Percentiles rank a stretch among this genome's conserved stretches.
These are phyloP conservation scores for Plasmodium malariae DNA, from an alignment of 169 alveolate species.

Conservation along the genomic window DNA sequence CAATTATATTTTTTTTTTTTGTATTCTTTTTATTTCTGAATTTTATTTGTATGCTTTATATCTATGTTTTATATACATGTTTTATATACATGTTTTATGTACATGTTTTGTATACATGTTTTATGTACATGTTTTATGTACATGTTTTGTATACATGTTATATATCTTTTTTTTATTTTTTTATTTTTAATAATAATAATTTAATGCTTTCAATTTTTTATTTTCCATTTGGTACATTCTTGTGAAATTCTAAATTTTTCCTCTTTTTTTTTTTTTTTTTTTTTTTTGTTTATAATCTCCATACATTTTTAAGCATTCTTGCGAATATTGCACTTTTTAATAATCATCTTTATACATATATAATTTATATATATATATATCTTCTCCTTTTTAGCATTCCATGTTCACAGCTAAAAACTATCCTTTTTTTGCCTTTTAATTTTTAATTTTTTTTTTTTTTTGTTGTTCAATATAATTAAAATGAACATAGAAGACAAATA, in stretches of 20 bases:
- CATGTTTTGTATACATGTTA: not conserved
- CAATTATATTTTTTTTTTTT: no score
- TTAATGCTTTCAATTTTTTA: not conserved
- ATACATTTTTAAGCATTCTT: conserved; percentile 15
- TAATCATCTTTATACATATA: no score
- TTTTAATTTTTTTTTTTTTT: not conserved
- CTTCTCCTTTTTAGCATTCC: no score
- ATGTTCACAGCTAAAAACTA: not conserved
- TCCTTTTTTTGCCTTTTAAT: not conserved
- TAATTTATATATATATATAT: no score
- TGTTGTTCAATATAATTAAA: conserved; percentile 3
- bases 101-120: not conserved
- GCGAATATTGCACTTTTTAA: not conserved
- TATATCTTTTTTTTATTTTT: not conserved
- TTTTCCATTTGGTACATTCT: not conserved
- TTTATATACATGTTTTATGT: not conserved
- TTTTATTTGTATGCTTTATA: no score
- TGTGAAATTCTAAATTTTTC: conserved; percentile 5
- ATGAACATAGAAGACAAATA: conserved; percentile 73
- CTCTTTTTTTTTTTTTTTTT: conserved; percentile 11
- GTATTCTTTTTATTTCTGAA: no score
- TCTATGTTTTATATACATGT: no score
- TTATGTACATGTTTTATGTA: not conserved
- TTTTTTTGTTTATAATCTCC: not conserved
- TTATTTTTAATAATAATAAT: not conserved